Base-by-base conservation (phyloP, 345 rosid species). In the Salix suchowensis region DNA sequence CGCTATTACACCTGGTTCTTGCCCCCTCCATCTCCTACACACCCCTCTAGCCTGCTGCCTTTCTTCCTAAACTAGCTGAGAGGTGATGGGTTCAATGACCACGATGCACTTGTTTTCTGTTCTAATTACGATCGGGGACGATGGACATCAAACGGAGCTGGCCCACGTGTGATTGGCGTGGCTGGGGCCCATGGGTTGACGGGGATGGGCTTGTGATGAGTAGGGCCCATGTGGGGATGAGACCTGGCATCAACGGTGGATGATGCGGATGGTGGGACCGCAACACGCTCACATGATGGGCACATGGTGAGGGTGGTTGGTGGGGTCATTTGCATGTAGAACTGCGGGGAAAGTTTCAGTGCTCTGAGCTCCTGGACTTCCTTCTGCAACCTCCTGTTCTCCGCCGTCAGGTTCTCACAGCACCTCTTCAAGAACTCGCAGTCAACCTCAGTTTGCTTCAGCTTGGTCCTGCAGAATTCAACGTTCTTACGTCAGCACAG, bases 221-320 rank as follows among this genome's bases (percentile, higher is more conserved):
- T 23, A 4, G 64, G 75, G 30, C 71, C 77, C 55, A 82, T 54
- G 1, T 70, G 83, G 13, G 40, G 18, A 68, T 80, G 82, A 23
- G 79, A 2, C 80, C 83, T 79, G 14, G 82, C 77, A 74, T 85
- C 84, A n/a, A 71, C 80, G 65, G 84, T 37, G 13, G 89, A 52
- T 18, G 87, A 67, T 64, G 84, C 54, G 24, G 83, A 68, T 5
- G 86, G 90, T 34, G 98, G 96, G 81, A 89, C 91, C 44, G 88
- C 92, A 10, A 92, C 91, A 77, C 96, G 96, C 87, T 93, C 98
- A 76, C 99, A 96, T 16, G 98, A 92, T 16, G 98, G 97, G 86
- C 99, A 96, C 91, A 96, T 91, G 91, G 97, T 96, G 48, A 96
- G 90, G 21, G 99, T 96, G 13, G 98, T 93, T 1, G 99, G 99